These are phyloP conservation scores for Quercus tomentella DNA, from an alignment of 331 rosid species.

Conservation along the genomic window DNA sequence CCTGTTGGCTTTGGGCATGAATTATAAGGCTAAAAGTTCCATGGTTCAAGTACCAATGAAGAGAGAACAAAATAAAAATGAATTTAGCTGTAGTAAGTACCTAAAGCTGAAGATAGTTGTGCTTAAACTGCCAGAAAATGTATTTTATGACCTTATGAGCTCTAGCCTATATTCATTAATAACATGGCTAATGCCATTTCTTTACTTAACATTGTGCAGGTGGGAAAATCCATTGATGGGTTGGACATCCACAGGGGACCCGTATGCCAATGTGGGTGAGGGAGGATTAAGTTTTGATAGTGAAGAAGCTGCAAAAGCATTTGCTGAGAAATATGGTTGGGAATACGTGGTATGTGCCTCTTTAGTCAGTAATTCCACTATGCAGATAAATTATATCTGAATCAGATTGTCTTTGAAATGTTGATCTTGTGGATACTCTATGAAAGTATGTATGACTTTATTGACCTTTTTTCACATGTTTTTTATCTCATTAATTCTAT, in stretches of 20 bases:
- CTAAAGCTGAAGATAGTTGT: background rate
- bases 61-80: background rate
- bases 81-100: background rate
- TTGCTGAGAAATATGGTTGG: slow-evolving; percentile 64
- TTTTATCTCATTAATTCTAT: background rate
- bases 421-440: background rate
- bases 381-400: background rate
- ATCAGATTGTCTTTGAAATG: background rate
- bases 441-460: background rate
- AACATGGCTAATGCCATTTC: background rate
- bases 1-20: background rate
- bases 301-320: slow-evolving; percentile 49
- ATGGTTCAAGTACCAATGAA: background rate
- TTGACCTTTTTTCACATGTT: background rate
- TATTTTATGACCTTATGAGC: background rate
- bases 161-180: background rate
- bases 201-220: slow-evolving; percentile 22
- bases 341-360: slow-evolving; percentile 45
- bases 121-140: background rate
- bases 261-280: slow-evolving; percentile 61
- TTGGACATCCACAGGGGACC: slow-evolving; percentile 73
- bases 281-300: slow-evolving; percentile 50
- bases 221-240: slow-evolving; percentile 77
- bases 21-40: background rate
- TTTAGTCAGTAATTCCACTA: background rate